Base-by-base conservation (phyloP, 306 rosid species). In the Adenanthera pavonina region DNA sequence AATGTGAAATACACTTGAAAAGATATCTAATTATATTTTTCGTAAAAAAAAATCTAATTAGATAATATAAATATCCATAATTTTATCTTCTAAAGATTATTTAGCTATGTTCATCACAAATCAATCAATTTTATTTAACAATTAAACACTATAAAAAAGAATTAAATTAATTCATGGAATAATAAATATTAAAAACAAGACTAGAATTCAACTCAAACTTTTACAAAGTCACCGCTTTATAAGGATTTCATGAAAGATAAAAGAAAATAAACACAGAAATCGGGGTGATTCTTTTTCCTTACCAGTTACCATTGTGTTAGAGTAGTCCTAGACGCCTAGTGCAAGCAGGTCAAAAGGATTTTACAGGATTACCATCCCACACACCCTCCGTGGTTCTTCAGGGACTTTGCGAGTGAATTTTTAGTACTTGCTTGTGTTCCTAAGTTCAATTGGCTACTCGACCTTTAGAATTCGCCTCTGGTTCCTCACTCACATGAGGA, bases 401-500 rank as follows among this genome's bases (percentile, higher is more conserved):
- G 44, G 9, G 71, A 19, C 53, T 41, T 2, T 68, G 72, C 1
- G 34, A 67, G 69, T 12, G 43, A 61, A 30, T 20, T n/a, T 5
- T n/a, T 5, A 1, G 41, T 12, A 12, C 36, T 64, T 14, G 46
- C 40, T 64, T 35, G 44, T 35, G 69, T 15, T 15, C 46, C 46
- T 64, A 9, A 33, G 3, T 60, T 51, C 1, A 67, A 67, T 67
- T 66, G 49, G 72, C 51, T 38, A 38, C 62, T n/a, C 60, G 30
- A 2, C 10, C 17, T 56, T 11, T 14, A 35, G 1, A 7, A 67
- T 41, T 65, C 30, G 17, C 46, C 14, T 16, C 16, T 25, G 14
- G 2, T 5, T 25, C 66, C 15, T 60, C 67, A 60, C n/a, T 67
- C 72, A 1, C 49, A 88, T 88, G 94, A 75, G 88, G 80, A 88